These are phyloP conservation scores for Yarrowia phangngaensis DNA, from an alignment of 805 yeast genomes.

Conservation along the genomic window DNA sequence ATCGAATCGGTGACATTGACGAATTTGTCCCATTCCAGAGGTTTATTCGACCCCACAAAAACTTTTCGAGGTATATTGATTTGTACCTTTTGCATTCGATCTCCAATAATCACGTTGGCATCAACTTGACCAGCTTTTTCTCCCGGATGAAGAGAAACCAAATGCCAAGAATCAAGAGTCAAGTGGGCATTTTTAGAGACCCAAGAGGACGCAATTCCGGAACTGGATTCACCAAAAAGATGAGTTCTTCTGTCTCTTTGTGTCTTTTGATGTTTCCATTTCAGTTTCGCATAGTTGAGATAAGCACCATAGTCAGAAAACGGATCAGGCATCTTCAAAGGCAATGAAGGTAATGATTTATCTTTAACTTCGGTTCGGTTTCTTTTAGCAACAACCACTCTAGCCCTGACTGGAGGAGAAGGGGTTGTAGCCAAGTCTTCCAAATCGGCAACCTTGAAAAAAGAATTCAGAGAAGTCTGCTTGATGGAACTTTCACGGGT, in stretches of 20 bases:
- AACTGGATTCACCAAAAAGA: conserved; percentile 67
- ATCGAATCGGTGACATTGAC: conserved; percentile 46
- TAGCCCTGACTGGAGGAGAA: too few species aligned
- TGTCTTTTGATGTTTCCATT: conserved; percentile 77
- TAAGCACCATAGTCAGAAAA: conserved; percentile 44
- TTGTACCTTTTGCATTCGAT: conserved; percentile 66
- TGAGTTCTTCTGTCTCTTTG: conserved; percentile 67
- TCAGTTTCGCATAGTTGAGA: conserved; percentile 72
- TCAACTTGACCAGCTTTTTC: conserved; percentile 66
- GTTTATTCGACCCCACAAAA: conserved; percentile 45
- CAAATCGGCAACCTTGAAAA: conserved; percentile 60
- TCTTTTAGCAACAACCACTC: too few species aligned
- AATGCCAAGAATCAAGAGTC: conserved; percentile 79
- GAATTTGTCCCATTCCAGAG: conserved; percentile 51
- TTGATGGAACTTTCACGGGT: conserved; percentile 61
- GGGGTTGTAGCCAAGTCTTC: conserved; percentile 58
- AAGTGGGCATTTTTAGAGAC: conserved; percentile 74
- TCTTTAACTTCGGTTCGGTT: not conserved
- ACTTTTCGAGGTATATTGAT: conserved; percentile 72
- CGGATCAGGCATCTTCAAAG: conserved; percentile 36
- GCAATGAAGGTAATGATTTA: conserved; percentile 34
- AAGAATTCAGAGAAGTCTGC: conserved; percentile 60
- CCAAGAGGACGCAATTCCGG: conserved; percentile 59
- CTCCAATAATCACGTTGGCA: conserved; percentile 65
- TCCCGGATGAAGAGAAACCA: conserved; percentile 57